A percentile compares a stretch with the other conserved stretches of the same genome.
These are phyloP conservation scores for Symbiodinium pilosum DNA, from an alignment of 73 alveolate genomes.

Conservation along the genomic window DNA sequence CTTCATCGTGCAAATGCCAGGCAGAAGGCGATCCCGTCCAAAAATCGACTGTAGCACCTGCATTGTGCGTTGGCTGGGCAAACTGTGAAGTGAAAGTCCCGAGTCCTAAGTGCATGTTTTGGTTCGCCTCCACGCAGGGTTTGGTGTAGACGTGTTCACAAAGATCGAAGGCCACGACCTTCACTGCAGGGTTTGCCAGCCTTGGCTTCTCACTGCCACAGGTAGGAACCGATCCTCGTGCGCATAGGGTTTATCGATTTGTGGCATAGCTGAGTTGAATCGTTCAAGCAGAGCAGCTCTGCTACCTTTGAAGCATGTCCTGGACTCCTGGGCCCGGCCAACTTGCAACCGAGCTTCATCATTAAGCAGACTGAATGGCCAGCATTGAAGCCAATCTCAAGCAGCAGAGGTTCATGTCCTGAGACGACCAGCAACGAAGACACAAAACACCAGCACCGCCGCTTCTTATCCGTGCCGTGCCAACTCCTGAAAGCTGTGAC, in stretches of 20 bases:
- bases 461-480: neutral
- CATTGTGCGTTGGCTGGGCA: neutral
- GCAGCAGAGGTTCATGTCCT: conserved; percentile 19
- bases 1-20: neutral
- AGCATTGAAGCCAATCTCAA: conserved; percentile 84
- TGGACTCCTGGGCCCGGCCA: too few species aligned
- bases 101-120: neutral
- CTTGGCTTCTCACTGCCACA: conserved; percentile 11
- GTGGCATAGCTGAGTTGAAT: too few species aligned
- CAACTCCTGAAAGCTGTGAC: too few species aligned
- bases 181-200: conserved; percentile 25
- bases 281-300: too few species aligned
- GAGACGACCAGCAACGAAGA: neutral
- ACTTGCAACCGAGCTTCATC: conserved; percentile 13
- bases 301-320: too few species aligned
- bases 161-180: conserved; percentile 61
- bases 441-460: neutral
- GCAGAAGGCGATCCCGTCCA: neutral
- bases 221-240: neutral
- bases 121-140: conserved; percentile 46
- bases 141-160: conserved; percentile 74
- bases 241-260: too few species aligned
- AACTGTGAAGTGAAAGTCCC: too few species aligned
- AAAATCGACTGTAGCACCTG: neutral
- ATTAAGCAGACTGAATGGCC: conserved; percentile 85